A percentile compares a stretch with the other conserved stretches of the same genome.
These are phyloP conservation scores for Phtheirospermum japonicum DNA, from an alignment of 257 asterid species.

Conservation along the genomic window DNA sequence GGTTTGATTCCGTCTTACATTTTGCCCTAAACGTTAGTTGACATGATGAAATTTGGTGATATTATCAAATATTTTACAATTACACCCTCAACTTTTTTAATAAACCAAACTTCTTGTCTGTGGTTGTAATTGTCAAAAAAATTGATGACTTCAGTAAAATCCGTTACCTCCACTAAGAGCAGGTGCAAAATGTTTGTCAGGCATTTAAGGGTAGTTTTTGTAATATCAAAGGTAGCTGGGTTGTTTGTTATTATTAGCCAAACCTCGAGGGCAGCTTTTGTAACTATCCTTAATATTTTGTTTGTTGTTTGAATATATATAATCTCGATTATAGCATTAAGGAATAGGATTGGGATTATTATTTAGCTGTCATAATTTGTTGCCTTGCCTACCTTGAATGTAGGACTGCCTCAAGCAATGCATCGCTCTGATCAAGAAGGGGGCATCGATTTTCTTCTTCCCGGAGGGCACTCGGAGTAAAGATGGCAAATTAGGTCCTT, in stretches of 20 bases:
- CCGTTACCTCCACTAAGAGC: background rate
- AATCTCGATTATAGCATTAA: slow-evolving; percentile 4
- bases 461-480: slow-evolving; percentile 96
- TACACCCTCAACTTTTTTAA: background rate
- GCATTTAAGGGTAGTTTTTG: background rate
- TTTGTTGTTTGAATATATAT: slow-evolving; percentile 12
- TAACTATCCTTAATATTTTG: background rate
- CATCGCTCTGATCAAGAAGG: slow-evolving; percentile 74
- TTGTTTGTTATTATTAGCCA: too few species aligned
- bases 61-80: background rate
- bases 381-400: slow-evolving; percentile 24
- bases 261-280: background rate
- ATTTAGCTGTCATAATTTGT: slow-evolving; percentile 18
- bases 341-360: too few species aligned
- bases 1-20: background rate
- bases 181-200: background rate
- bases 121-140: background rate
- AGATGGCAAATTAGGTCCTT: slow-evolving; percentile 78
- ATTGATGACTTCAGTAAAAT: background rate
- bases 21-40: background rate
- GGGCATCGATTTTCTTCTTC: slow-evolving; percentile 92
- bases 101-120: background rate
- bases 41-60: background rate
- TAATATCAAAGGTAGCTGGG: background rate
- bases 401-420: slow-evolving; percentile 92